phyloP scores from a whole-genome alignment of 805 yeast genomes.

The Cyberlindnera meyerae region DNA sequence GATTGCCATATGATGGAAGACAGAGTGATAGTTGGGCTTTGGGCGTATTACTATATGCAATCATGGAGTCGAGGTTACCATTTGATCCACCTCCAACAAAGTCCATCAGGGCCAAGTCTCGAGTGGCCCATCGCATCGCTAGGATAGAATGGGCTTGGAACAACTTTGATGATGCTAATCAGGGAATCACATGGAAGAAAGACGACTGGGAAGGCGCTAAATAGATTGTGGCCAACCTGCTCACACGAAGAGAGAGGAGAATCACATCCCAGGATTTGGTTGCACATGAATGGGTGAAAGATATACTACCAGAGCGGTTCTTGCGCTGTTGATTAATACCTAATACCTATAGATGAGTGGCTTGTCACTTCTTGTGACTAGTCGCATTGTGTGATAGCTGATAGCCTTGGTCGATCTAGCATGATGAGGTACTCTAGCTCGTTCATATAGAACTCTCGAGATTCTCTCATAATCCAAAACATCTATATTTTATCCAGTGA shows the following conservation, averaged over 20 bases:
- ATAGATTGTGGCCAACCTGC: conserved; percentile 43
- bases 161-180: conserved; percentile 34
- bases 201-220: conserved; percentile 44
- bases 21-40: conserved; percentile 93
- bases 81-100: conserved; percentile 76
- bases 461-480: too few relatives aligned
- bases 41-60: conserved; percentile 83
- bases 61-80: conserved; percentile 83
- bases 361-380: too few relatives aligned
- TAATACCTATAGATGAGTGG: too few relatives aligned
- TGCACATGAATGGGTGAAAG: conserved; percentile 32
- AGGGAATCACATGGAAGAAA: conserved; percentile 14
- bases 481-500: too few relatives aligned
- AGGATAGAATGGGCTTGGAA: conserved; percentile 91
- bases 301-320: conserved; percentile 9
- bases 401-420: too few relatives aligned
- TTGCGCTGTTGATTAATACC: too few relatives aligned
- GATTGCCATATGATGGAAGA: conserved; percentile 85
- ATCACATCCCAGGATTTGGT: conserved; percentile 31
- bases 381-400: too few relatives aligned
- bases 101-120: conserved; percentile 41
- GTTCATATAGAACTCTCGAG: too few relatives aligned
- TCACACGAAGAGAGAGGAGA: conserved; percentile 46
- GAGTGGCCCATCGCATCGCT: conserved; percentile 85
- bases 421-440: too few relatives aligned